phyloP scores from a whole-genome alignment of 2,329 filamentous ascomycete species.

The Colletotrichum australisinense region DNA sequence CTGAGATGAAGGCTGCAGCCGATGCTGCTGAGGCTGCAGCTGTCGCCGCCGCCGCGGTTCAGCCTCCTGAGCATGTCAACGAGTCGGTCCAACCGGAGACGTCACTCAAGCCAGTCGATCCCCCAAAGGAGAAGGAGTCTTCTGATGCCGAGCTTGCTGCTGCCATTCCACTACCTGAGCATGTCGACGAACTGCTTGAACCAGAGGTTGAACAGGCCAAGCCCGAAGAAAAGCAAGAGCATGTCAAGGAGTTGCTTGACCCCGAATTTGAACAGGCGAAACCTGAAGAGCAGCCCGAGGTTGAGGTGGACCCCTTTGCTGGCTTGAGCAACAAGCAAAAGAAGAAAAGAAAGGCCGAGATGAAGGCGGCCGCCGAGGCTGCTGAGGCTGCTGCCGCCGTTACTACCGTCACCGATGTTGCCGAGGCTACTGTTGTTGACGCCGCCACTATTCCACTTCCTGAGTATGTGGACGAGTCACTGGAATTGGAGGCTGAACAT shows the following conservation, averaged over 20 bases:
- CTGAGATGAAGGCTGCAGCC: neutral
- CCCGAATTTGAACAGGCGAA: too few species aligned
- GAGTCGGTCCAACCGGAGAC: neutral
- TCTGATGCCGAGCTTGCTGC: neutral
- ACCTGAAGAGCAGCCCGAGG: slow-evolving; percentile 14
- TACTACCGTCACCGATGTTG: too few species aligned
- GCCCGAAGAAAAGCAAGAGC: too few species aligned
- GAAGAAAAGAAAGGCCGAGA: neutral
- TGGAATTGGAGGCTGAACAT: neutral
- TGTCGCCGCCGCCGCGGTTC: too few species aligned
- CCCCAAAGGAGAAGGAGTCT: neutral
- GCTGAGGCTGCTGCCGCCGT: neutral
- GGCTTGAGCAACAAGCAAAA: neutral
- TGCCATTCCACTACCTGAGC: neutral
- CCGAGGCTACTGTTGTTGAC: too few species aligned
- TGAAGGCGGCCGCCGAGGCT: neutral
- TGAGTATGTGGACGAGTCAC: neutral
- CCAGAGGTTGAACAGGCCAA: neutral
- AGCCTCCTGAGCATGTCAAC: neutral
- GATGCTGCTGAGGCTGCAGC: neutral
- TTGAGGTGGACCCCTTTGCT: slow-evolving; percentile 35
- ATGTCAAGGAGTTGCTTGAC: too few species aligned
- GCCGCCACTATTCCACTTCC: neutral
- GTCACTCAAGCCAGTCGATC: neutral
- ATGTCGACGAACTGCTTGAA: neutral